Evolutionary conservation across 202 grass and related monocot genomes (phyloP).

Genomic region (Eragrostis tef): DNA sequence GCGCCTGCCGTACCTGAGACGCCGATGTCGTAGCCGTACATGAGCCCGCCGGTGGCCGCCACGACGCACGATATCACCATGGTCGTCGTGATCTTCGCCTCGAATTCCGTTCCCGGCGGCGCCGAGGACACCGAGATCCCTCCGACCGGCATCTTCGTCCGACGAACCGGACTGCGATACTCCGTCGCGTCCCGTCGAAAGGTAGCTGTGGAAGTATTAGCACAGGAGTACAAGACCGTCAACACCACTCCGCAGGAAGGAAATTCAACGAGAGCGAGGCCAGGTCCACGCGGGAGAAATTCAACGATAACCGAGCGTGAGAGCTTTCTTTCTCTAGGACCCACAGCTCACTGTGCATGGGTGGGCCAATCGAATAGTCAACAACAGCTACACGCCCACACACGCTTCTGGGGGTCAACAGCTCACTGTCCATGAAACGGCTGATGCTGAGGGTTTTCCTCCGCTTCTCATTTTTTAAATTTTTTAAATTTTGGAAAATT

Average conservation of each 20-base stretch:
- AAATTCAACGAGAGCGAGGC: no score
- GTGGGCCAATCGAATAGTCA: no score
- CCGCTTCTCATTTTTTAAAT: no score
- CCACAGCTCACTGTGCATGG: no score
- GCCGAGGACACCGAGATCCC: constrained; percentile 70
- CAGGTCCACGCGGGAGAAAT: no score
- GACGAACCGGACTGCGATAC: background rate
- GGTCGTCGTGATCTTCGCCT: constrained; percentile 94
- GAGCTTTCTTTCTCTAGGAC: no score
- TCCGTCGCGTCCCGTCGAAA: background rate
- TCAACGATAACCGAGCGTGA: no score
- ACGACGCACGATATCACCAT: constrained; percentile 92
- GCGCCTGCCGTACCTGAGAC: constrained; percentile 85
- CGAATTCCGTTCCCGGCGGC: constrained; percentile 63
- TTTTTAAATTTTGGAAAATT: no score
- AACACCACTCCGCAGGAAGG: background rate
- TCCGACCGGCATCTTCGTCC: constrained; percentile 59
- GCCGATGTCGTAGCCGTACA: constrained; percentile 97
- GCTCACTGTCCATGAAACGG: no score
- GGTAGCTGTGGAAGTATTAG: background rate
- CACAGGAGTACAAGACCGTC: background rate
- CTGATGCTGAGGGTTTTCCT: no score
- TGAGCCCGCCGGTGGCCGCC: constrained; percentile 89
- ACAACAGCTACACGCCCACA: no score
- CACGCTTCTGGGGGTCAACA: no score